Evolutionary conservation across 805 yeast genomes (phyloP).

Genomic region (Starmerella powellii): DNA sequence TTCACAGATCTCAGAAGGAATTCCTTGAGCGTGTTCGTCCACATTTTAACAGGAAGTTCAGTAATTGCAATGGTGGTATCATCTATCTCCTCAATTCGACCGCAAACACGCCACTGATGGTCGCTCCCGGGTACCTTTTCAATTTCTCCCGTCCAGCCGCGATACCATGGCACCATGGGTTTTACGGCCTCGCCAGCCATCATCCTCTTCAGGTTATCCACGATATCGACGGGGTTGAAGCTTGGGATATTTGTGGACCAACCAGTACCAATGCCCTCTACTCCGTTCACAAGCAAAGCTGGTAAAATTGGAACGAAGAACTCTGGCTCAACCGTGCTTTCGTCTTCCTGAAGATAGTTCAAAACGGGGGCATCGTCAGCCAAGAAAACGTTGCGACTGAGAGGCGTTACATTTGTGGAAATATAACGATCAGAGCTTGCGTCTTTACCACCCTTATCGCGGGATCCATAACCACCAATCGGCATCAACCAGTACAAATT

Average conservation of each 20-base stretch:
- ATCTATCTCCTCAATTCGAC: constrained; percentile 70
- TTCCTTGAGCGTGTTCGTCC: constrained; percentile 89
- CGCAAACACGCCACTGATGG: constrained; percentile 64
- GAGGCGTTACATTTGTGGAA: constrained; percentile 65
- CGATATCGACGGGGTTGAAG: constrained; percentile 76
- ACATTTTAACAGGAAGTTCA: constrained; percentile 80
- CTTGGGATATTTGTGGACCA: constrained; percentile 93
- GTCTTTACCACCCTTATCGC: constrained; percentile 96
- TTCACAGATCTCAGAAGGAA: constrained; percentile 55
- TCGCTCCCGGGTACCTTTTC: constrained; percentile 39
- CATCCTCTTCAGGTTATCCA: constrained; percentile 55
- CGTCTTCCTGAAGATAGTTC: constrained; percentile 81
- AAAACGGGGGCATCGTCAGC: constrained; percentile 68
- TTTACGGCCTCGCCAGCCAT: constrained; percentile 60
- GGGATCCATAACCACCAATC: constrained; percentile 90
- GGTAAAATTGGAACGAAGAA: constrained; percentile 94
- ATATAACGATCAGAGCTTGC: constrained; percentile 97
- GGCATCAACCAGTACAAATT: constrained; percentile 77
- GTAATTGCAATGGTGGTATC: constrained; percentile 74
- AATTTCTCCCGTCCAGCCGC: constrained; percentile 85
- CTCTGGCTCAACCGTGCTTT: constrained; percentile 84
- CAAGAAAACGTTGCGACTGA: constrained; percentile 67
- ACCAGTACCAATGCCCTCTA: constrained; percentile 98
- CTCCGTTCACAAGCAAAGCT: constrained; percentile 86
- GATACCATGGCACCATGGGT: constrained; percentile 83